Percentiles rank a stretch among this genome's conserved stretches.
Conservation (phyloP, 257 asterid species). For the Solanum sitiens region DNA sequence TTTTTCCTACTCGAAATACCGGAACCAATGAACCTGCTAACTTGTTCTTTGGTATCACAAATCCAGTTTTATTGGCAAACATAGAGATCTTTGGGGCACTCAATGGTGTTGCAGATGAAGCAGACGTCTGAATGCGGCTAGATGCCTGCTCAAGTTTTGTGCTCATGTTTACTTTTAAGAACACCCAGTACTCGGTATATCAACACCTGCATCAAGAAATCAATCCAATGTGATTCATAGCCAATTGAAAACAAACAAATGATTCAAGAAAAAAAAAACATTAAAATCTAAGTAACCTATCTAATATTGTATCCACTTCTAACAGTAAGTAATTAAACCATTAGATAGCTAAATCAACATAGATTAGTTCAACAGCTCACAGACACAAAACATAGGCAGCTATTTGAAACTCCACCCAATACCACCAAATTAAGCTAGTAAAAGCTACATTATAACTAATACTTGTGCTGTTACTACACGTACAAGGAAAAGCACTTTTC, state of each 20-base stretch:
- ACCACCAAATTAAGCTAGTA: not conserved
- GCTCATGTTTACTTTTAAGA: constrained; percentile 39
- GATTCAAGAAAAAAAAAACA: not conserved
- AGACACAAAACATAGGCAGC: not conserved
- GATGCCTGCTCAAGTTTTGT: constrained; percentile 47
- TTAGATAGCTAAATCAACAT: not conserved
- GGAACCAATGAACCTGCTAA: constrained; percentile 80
- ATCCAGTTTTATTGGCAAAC: constrained; percentile 62
- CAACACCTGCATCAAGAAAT: not conserved
- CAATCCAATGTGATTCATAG: not conserved
- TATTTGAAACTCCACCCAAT: not conserved
- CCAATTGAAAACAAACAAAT: not conserved
- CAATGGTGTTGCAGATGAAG: constrained; percentile 38
- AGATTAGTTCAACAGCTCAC: not conserved
- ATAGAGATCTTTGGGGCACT: constrained; percentile 51
- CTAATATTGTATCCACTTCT: not conserved
- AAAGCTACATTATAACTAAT: not conserved
- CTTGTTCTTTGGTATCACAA: constrained; percentile 88
- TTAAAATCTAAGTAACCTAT: not conserved
- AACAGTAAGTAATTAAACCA: not conserved
- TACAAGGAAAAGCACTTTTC: not conserved
- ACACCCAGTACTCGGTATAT: not conserved
- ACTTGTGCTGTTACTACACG: not conserved
- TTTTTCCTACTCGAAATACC: constrained; percentile 47
- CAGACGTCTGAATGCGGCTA: constrained; percentile 24